Evolutionary conservation across 106 monocot species (phyloP), one percentile per base, ranked within the genome.

Genomic region (Triglochin maritima): DNA sequence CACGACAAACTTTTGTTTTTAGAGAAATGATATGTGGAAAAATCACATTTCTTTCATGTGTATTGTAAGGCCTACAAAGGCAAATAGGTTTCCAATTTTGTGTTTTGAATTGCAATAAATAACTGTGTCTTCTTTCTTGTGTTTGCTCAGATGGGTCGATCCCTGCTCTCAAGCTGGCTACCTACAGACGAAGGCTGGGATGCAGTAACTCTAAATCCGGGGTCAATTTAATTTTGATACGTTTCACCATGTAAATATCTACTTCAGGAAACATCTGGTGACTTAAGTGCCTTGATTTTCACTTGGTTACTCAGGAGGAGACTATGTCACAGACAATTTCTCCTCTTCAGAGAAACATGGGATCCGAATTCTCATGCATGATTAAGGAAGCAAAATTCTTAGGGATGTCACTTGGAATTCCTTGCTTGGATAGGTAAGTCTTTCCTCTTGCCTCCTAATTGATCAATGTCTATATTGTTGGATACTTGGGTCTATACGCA

Each of bases 351-450:
- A 82, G 93, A 82, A 94, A 89, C 69, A 89, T 46, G 78, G 80
- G 89, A 29, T 89, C 93, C 13, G 81, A 82, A 10, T 94, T 94
- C 71, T 94, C 93, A 44, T 79, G 89, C 62, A 94, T 94, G 89
- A 86, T 94, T 62, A 89, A 86, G 72, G 86, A 94, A 57, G 89
- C 93, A 47, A 94, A 89, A 80, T 74, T 62, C 74, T 81, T 94
- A 74, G 86, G 84, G 58, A 67, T 76, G 75, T 86, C 93, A 55
- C 82, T 94, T 54, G 93, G 93, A 57, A 84, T 94, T 47, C 93
- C 93, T 49, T 87, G 80, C 57, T 78, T 94, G 79, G 93, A 94
- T 82, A 89, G 84, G 93, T 93, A 93, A 75, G 57, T n/a, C 63
- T 8, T 56, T 12, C 17, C 9, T 65, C 69, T 47, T 65, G n/a